These are phyloP conservation scores for Claviceps africana DNA, from an alignment of 2,329 filamentous ascomycete genomes.

Conservation along the genomic window DNA sequence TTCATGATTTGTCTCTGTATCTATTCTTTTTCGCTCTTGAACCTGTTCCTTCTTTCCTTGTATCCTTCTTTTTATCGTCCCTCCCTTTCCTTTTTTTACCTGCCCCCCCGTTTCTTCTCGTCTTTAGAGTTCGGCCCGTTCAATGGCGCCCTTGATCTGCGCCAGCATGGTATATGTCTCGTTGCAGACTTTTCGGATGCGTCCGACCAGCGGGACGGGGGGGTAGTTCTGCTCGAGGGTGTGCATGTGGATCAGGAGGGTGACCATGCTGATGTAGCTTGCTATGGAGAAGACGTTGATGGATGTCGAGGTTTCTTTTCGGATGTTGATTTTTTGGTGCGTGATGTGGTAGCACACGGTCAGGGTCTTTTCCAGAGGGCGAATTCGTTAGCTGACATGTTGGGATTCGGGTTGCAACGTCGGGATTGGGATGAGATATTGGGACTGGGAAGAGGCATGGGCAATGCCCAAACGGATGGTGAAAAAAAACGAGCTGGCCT, in stretches of 20 bases:
- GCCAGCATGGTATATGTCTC: constrained; percentile 17
- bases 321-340: constrained; percentile 65
- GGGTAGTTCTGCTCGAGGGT: constrained; percentile 46
- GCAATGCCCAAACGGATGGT: neutral
- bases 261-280: constrained; percentile 62
- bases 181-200: constrained; percentile 21
- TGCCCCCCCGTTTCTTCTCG: neutral
- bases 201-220: constrained; percentile 40
- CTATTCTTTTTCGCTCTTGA: too few species aligned
- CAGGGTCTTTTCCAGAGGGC: constrained; percentile 37
- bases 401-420: neutral
- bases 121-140: constrained; percentile 17
- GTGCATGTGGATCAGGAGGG: constrained; percentile 53
- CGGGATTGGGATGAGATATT: neutral
- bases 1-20: too few species aligned
- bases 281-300: constrained; percentile 64
- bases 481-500: neutral
- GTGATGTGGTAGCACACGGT: constrained; percentile 65
- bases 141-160: constrained; percentile 17
- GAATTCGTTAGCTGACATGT: neutral
- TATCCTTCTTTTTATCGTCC: neutral
- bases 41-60: neutral
- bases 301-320: constrained; percentile 65
- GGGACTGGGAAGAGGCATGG: too few species aligned
- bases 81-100: neutral